Percentiles rank a stretch among this genome's conserved stretches.
Conservation (phyloP, 2,329 filamentous ascomycete species). For the Pestalotiopsis sp. region DNA sequence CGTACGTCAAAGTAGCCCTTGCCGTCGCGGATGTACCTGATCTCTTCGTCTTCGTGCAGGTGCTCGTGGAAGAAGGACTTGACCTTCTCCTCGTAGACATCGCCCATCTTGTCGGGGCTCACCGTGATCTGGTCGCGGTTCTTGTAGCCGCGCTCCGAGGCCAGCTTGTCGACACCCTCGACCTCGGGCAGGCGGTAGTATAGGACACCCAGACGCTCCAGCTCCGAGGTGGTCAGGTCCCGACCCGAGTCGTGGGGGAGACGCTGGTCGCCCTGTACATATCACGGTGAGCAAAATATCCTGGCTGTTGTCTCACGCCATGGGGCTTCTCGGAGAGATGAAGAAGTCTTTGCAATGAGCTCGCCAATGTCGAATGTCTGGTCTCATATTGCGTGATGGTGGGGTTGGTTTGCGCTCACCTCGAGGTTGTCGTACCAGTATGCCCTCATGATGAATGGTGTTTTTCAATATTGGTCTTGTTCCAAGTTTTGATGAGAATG, state of each 20-base stretch:
- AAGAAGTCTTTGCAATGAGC: neutral
- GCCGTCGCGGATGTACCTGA: constrained; percentile 88
- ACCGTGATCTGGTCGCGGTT: constrained; percentile 94
- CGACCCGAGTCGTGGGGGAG: constrained; percentile 85
- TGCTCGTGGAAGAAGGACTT: constrained; percentile 95
- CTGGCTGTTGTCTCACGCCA: neutral
- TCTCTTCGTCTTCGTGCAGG: constrained; percentile 97
- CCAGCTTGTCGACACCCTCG: constrained; percentile 72
- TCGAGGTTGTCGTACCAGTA: constrained; percentile 60
- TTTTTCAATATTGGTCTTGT: neutral
- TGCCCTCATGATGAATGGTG: constrained; percentile 50
- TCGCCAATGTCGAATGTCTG: neutral
- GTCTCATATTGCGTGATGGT: constrained; percentile 14
- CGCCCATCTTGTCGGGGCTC: constrained; percentile 83
- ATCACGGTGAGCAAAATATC: neutral
- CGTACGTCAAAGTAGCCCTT: constrained; percentile 93
- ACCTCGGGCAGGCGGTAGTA: constrained; percentile 72
- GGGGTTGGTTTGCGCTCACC: constrained; percentile 39
- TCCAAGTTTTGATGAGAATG: neutral
- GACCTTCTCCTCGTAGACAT: constrained; percentile 89
- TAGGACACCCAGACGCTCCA: constrained; percentile 76
- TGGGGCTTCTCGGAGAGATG: neutral
- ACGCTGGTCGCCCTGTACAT: constrained; percentile 85
- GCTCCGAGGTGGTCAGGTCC: constrained; percentile 63
- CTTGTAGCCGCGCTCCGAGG: constrained; percentile 78